Conservation (phyloP, 192 early-diverging fungal genomes). For the Coemansia sp. region DNA sequence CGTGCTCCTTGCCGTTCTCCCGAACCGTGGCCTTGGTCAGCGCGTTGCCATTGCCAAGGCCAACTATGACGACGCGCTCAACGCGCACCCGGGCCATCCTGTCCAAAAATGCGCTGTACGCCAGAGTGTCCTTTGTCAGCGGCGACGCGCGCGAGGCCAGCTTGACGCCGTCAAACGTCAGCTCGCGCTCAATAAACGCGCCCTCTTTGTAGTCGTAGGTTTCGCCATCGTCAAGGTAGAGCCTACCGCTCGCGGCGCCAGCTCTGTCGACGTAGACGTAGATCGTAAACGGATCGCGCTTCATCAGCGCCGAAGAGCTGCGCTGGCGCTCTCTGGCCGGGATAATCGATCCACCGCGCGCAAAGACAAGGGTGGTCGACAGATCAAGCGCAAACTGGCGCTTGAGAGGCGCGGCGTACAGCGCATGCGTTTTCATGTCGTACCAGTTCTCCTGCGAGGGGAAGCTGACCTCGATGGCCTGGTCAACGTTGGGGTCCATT, state of each 20-base stretch:
- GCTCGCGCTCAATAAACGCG: slow-evolving; percentile 60
- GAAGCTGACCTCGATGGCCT: slow-evolving; percentile 65
- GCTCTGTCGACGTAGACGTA: slow-evolving; percentile 70
- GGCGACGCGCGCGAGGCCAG: slow-evolving; percentile 44
- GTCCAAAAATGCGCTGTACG: slow-evolving; percentile 16
- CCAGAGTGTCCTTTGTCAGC: slow-evolving; percentile 13
- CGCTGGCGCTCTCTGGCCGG: slow-evolving; percentile 81
- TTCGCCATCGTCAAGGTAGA: slow-evolving; percentile 93
- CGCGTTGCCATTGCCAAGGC: slow-evolving; percentile 27
- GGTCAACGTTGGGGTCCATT: slow-evolving; percentile 48
- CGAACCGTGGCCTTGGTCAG: slow-evolving; percentile 35
- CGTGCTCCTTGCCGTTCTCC: slow-evolving; percentile 27
- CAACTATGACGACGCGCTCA: slow-evolving; percentile 48
- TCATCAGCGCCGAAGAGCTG: slow-evolving; percentile 74
- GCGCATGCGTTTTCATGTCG: slow-evolving; percentile 51
- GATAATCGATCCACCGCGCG: slow-evolving; percentile 88
- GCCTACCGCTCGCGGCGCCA: slow-evolving; percentile 66
- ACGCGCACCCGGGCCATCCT: slow-evolving; percentile 40
- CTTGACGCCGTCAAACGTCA: slow-evolving; percentile 29
- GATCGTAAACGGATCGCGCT: slow-evolving; percentile 87
- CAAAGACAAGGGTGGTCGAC: slow-evolving; percentile 74
- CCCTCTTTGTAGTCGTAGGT: slow-evolving; percentile 68
- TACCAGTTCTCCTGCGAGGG: slow-evolving; percentile 66
- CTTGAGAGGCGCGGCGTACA: slow-evolving; percentile 32
- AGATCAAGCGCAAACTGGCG: slow-evolving; percentile 66